Evolutionary conservation across 1,284 basidiomycete genomes (phyloP).

Genomic region (Ceraceosorus guamensis): DNA sequence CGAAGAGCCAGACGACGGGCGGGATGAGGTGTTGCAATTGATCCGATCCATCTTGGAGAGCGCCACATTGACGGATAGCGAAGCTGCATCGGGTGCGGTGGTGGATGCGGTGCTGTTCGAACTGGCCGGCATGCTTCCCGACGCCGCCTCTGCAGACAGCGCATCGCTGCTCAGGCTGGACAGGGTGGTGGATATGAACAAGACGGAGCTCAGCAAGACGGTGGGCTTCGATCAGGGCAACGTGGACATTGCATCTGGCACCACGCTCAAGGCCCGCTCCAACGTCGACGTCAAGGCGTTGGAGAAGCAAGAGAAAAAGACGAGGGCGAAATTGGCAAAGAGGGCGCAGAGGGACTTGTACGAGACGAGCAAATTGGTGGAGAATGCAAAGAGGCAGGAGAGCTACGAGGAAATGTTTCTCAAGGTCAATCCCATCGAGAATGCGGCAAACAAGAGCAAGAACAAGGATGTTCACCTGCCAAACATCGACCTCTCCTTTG

Average conservation of each 20-base stretch:
- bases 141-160: constrained; percentile 50
- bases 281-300: constrained; percentile 96
- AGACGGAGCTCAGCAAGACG: constrained; percentile 53
- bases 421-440: constrained; percentile 95
- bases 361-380: constrained; percentile 89
- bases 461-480: constrained; percentile 78
- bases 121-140: constrained; percentile 27
- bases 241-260: constrained; percentile 75
- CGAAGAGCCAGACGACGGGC: constrained; percentile 61
- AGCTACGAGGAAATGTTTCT: constrained; percentile 98
- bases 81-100: constrained; percentile 17
- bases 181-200: constrained; percentile 90
- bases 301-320: constrained; percentile 96
- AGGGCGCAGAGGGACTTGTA: constrained; percentile 73
- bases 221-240: constrained; percentile 43
- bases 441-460: constrained; percentile 64
- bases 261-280: constrained; percentile 87
- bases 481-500: constrained; percentile 68
- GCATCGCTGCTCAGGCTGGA: constrained; percentile 65
- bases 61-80: constrained; percentile 27
- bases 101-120: constrained; percentile 27
- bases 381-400: constrained; percentile 86
- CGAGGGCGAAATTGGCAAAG: constrained; percentile 96
- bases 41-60: constrained; percentile 45
- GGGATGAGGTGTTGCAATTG: constrained; percentile 33